phyloP scores from a whole-genome alignment of 768 basidiomycete genomes.

The Porphyrellus cyaneotinctus region DNA sequence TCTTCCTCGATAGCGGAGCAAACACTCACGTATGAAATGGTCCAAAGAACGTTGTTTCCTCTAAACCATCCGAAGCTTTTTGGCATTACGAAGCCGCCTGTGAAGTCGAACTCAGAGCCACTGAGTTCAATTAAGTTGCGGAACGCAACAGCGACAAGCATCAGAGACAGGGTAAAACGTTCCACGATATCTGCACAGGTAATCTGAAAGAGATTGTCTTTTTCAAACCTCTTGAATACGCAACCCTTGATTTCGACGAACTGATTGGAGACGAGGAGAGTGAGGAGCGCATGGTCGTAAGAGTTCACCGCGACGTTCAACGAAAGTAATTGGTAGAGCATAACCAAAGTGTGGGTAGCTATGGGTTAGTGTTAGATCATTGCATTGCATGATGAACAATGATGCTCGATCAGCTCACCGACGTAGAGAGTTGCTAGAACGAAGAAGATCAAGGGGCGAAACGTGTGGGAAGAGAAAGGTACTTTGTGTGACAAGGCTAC shows the following conservation, averaged over 20 bases:
- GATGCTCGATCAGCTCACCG: conserved; percentile 43
- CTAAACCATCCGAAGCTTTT: conserved; percentile 82
- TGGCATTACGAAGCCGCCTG: conserved; percentile 67
- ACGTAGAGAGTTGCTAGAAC: conserved; percentile 76
- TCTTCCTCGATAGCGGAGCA: not conserved
- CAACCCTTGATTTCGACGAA: conserved; percentile 99
- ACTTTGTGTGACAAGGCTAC: conserved; percentile 62
- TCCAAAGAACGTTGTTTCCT: conserved; percentile 76
- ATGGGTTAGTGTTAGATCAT: not conserved
- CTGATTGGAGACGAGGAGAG: conserved; percentile 93
- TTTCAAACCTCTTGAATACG: conserved; percentile 99
- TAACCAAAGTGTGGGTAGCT: conserved; percentile 91
- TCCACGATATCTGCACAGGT: conserved; percentile 99
- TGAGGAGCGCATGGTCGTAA: conserved; percentile 92
- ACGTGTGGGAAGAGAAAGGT: conserved; percentile 57
- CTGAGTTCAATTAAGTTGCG: conserved; percentile 93
- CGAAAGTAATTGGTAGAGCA: conserved; percentile 92
- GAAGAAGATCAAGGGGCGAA: conserved; percentile 84
- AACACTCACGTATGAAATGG: conserved; percentile 81
- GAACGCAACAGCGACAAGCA: conserved; percentile 88
- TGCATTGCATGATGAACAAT: not conserved
- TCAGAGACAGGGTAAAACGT: conserved; percentile 86
- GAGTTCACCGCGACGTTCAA: conserved; percentile 98
- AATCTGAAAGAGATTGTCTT: conserved; percentile 97
- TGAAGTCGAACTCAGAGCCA: conserved; percentile 81